Percentiles rank a stretch among this genome's conserved stretches.
Conservation (phyloP, 225 moss, liverwort and hornwort genomes). For the Bryum argenteum region DNA sequence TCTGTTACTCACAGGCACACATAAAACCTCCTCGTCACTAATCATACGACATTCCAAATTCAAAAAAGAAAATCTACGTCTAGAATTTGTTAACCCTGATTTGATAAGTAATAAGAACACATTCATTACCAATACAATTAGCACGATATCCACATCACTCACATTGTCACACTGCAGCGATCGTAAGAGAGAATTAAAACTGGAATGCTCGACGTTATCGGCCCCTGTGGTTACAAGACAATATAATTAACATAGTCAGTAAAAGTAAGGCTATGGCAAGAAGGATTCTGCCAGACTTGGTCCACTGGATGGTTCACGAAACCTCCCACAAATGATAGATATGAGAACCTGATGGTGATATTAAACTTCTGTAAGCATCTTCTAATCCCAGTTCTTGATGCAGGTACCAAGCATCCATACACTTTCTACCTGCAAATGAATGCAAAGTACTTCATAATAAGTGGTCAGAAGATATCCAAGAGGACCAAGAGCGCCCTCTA, state of each 20-base stretch:
- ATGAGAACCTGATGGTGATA: conserved; percentile 37
- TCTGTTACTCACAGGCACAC: conserved; percentile 32
- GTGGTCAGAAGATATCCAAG: conserved; percentile 1
- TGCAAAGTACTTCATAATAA: conserved; percentile 1
- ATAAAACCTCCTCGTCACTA: not conserved
- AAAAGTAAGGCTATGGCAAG: too few relatives aligned
- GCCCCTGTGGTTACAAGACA: conserved; percentile 36
- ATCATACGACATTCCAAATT: too few relatives aligned
- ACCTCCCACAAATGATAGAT: conserved; percentile 13
- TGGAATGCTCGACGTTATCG: conserved; percentile 12
- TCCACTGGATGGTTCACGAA: conserved; percentile 3
- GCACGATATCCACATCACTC: too few relatives aligned
- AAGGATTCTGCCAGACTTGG: too few relatives aligned
- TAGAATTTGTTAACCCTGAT: too few relatives aligned
- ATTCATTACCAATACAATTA: too few relatives aligned
- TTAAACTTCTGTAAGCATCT: conserved; percentile 47
- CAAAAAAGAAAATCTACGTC: too few relatives aligned
- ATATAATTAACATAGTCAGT: not conserved
- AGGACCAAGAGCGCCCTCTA: too few relatives aligned
- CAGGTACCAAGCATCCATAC: conserved; percentile 75
- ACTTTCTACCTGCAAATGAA: conserved; percentile 57
- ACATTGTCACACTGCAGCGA: conserved; percentile 52
- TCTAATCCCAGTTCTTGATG: conserved; percentile 74
- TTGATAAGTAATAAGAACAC: too few relatives aligned
- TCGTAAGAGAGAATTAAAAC: conserved; percentile 31